Conservation (phyloP, 2,329 filamentous ascomycete species). For the Xylaria sp. region DNA sequence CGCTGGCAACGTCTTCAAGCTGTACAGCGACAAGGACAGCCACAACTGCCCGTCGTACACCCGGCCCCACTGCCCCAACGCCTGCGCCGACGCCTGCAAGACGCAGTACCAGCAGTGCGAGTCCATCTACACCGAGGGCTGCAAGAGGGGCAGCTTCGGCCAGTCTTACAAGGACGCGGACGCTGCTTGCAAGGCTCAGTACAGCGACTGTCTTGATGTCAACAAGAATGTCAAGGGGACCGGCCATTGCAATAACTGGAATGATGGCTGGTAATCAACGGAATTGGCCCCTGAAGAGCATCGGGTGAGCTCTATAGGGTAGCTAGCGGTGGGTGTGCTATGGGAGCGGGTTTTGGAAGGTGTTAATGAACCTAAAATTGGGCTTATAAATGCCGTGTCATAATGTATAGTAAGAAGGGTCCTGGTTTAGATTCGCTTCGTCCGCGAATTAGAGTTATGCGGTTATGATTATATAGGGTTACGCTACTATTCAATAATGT, state of each 20-base stretch:
- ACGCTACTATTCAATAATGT: not conserved
- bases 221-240: conserved; percentile 55
- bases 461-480: not conserved
- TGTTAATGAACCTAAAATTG: not conserved
- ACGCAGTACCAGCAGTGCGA: conserved; percentile 62
- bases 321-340: not conserved
- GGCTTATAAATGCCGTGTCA: conserved; percentile 11
- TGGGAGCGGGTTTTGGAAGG: not conserved
- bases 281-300: not conserved
- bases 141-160: conserved; percentile 50
- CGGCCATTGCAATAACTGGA: conserved; percentile 54
- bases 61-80: conserved; percentile 52
- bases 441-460: not conserved
- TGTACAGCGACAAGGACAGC: conserved; percentile 60
- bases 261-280: conserved; percentile 17
- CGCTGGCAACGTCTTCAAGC: conserved; percentile 62
- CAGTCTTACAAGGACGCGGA: conserved; percentile 48
- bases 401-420: conserved; percentile 25
- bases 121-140: conserved; percentile 61
- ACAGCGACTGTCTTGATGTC: conserved; percentile 58
- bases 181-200: conserved; percentile 62
- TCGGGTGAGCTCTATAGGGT: not conserved
- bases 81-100: conserved; percentile 65
- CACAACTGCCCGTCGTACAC: conserved; percentile 58
- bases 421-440: not conserved